Evolutionary conservation across 805 yeast species (phyloP), one percentile per base, ranked within the genome.

Genomic region (Saccharomycopsis vini): DNA sequence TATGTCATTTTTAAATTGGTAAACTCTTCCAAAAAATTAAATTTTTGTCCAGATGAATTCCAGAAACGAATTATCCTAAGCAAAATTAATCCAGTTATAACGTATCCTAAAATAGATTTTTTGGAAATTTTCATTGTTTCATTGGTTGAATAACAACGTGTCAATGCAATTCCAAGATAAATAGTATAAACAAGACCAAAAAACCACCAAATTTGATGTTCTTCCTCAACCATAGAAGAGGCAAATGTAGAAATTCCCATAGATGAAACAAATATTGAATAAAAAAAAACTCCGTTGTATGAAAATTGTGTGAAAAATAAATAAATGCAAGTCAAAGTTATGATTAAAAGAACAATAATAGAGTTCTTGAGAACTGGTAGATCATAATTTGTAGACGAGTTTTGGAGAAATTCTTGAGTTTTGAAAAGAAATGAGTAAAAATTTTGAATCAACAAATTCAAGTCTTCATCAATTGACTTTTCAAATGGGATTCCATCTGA

Each of bases 181-280:
- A 30, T 5, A 16, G 30, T n/a, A 20, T 35, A 9, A 15, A 18
- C 24, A 4, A 7, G 10, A 0, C 73, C 58, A 19, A 73, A 63
- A 79, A 86, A 83, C 85, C 95, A 92, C 98, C 98, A 92, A 15
- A 89, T 60, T 57, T 89, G 96, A 57, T 92, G 95, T 57, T 92
- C 98, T 59, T 92, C 98, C 56, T 92, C 98, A 15, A 92, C 82
- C 45, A 89, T 68, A 22, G 95, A 89, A 48, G 94, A 86, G 9
- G 89, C 95, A 63, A 89, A 86, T 51, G 81, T 70, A 0, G 85
- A 69, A 0, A 67, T 30, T 2, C 80, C 72, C 43, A 79, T 69
- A 0, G 66, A 38, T 32, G 69, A 64, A 37, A 53, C 56, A 56
- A 44, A 44, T 26, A 5, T 40, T 12, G 36, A 26, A 16, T 54